Evolutionary conservation across 169 alveolate genomes (phyloP), one percentile per base, ranked within the genome.

Genomic region (Cryptosporidium ubiquitum): DNA sequence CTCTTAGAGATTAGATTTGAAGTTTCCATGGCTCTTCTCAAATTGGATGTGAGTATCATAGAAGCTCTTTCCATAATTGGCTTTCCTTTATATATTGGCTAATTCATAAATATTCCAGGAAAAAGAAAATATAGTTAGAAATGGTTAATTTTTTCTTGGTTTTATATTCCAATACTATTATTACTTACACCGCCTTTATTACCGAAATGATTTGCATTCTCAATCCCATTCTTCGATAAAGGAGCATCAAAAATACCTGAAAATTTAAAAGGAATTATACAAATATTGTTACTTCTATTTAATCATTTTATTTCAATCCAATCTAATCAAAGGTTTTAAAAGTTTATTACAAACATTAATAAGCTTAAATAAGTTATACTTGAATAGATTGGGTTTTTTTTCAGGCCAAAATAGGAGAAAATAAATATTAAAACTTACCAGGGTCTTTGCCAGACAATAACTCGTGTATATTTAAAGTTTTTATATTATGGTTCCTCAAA

Each of bases 121-220:
- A 33, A 31, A 64, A 37, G 10, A 37, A 5, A 64, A 0, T 10
- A 2, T 33, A 5, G 16, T 16, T 23, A 20, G 33, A 55, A 16
- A 26, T 2, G n/a, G 37, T 42, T 3, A 23, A 31, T 14, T 23
- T 52, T 29, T 31, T 16, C 3, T 39, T 69, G 44, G 51, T 44
- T 20, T 39, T 7, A 4, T 20, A 37, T 29, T 18, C 14, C n/a
- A 1, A 35, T 73, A 16, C 3, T 29, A 37, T n/a, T 16, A 3
- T 33, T 18, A 79, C 89, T 79, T 79, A 79, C 89, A 16, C 89
- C 89, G 12, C 89, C 89, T 14, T 35, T 40, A 29, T 79, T 51
- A 1, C 73, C 75, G 42, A 79, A 79, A 16, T 26, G 5, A 64
- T 18, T 79, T 9, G 75, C 79, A 9, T 79, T 42, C 26, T 79